Conservation (phyloP, 1,284 basidiomycete species). For the Lentinula novae-zelandiae region DNA sequence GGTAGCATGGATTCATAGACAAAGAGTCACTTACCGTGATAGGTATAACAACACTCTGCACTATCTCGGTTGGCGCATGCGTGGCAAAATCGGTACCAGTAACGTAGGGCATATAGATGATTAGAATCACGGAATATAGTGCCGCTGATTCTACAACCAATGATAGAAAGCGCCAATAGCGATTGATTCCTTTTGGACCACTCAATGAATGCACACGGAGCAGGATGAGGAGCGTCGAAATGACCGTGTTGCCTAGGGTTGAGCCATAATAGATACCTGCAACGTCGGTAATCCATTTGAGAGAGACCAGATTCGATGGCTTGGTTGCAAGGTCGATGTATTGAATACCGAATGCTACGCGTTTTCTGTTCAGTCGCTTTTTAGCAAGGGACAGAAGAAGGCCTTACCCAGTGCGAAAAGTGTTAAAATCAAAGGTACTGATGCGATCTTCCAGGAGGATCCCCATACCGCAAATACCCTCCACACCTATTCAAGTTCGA, state of each 20-base stretch:
- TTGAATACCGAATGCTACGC: not conserved
- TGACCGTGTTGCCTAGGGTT: slow-evolving; percentile 1
- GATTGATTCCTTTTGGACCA: not conserved
- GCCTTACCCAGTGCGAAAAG: not conserved
- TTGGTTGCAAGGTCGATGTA: not conserved
- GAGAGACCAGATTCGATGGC: not conserved
- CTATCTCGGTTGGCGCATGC: not conserved
- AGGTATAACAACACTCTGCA: slow-evolving; percentile 4
- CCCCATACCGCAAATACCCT: slow-evolving; percentile 1
- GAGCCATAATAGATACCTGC: not conserved
- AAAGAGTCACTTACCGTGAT: not conserved
- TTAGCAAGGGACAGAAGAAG: not conserved
- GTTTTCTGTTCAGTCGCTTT: not conserved
- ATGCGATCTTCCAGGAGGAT: not conserved
- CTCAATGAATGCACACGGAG: not conserved
- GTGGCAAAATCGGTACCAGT: not conserved
- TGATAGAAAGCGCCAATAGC: not conserved
- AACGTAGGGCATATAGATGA: slow-evolving; percentile 4
- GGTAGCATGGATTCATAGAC: not conserved
- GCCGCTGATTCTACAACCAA: not conserved
- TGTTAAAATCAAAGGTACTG: not conserved
- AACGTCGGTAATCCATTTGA: not conserved
- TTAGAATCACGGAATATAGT: not conserved
- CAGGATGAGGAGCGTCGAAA: slow-evolving; percentile 3
- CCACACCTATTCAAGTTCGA: not conserved